Base-by-base conservation (phyloP, 164 flowering plant species). In the Aristolochia californica region DNA sequence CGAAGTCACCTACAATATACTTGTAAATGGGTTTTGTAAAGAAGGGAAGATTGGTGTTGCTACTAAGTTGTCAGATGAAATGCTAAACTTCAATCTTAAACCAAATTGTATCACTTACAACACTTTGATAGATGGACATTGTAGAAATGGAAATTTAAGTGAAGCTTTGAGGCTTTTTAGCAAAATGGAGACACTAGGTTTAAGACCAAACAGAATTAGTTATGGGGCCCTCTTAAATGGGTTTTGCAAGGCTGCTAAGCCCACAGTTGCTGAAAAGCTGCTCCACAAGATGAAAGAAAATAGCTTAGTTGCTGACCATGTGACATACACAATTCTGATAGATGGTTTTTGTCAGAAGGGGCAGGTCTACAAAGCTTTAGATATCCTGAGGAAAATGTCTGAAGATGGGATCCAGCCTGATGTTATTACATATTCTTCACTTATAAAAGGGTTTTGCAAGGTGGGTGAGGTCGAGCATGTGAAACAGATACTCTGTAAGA, bases 191-290 rank as follows among this genome's bases (percentile, higher is more conserved):
- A 69, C 43, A 1, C 52, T 25, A 20, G 97, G 88, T 22, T 22
- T 79, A 15, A 64, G 22, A 54, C 85, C 89, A 27, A 78, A 80
- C 75, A 86, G 83, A 67, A 74, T 76, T 38, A 83, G 73, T 63
- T 84, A 80, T 78, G 91, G 95, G 27, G 60, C 80, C 63, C 67
- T 84, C 62, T 70, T 89, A 63, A 74, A 86, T 73, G 91, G 91
- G 25, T 63, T 83, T 24, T 83, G 85, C 75, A 89, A 75, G 68
- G 74, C 64, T 71, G 69, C 66, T 12, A 70, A 72, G 60, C 69
- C 86, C 53, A 79, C 79, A 55, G 68, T 71, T 23, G 91, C 89
- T 14, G 61, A 58, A 57, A 55, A 56, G 62, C 61, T 84, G 26
- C 38, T 86, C 30, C 77, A 73, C 55, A 77, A 67, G 59, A 83